These are phyloP conservation scores for Angomonas ambiguus DNA, from an alignment of 208 protist species.

Conservation along the genomic window DNA sequence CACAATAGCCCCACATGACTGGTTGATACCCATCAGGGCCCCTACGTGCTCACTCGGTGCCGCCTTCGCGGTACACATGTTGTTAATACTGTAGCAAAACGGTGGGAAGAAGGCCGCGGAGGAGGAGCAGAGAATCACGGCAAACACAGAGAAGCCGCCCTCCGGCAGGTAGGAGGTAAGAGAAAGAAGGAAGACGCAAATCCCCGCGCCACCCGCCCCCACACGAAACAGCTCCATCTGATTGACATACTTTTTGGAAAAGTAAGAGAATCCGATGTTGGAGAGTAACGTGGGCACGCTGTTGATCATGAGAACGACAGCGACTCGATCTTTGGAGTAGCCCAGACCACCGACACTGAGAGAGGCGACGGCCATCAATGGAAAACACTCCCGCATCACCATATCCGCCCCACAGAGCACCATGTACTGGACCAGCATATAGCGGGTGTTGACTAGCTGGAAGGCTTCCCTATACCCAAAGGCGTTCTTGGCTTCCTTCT, in stretches of 20 bases:
- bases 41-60: constrained; percentile 28
- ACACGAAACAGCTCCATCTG: constrained; percentile 44
- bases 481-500: background rate
- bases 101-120: background rate
- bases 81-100: constrained; percentile 42
- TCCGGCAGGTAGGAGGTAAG: background rate
- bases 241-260: constrained; percentile 30
- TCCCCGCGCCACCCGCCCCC: background rate
- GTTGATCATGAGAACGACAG: constrained; percentile 40
- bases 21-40: constrained; percentile 43
- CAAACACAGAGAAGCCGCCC: background rate
- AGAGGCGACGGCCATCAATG: constrained; percentile 55
- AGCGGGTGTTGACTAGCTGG: constrained; percentile 25
- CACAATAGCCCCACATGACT: constrained; percentile 34
- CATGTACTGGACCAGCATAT: constrained; percentile 58
- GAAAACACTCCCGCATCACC: constrained; percentile 40
- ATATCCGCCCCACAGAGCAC: constrained; percentile 44
- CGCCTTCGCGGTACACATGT: constrained; percentile 30
- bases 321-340: constrained; percentile 29
- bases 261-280: constrained; percentile 39
- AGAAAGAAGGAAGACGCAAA: background rate
- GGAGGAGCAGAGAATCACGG: background rate
- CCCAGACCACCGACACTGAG: constrained; percentile 35
- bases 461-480: constrained; percentile 61
- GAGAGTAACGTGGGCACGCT: constrained; percentile 40